Base-by-base conservation (phyloP, 2,329 filamentous ascomycete species). In the Pestalotiopsis sp. region DNA sequence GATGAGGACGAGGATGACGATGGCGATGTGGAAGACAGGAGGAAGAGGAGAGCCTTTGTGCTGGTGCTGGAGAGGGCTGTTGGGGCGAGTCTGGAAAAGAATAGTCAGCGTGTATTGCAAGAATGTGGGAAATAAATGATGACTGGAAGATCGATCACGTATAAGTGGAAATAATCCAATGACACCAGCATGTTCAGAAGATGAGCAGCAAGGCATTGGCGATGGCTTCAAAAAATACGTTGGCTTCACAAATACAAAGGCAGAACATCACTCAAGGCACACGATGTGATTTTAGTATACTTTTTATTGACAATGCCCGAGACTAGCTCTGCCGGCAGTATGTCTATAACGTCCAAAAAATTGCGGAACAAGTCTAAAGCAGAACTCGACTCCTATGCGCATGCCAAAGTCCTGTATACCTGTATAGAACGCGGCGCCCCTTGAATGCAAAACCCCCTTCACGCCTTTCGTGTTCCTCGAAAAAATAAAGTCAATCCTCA, bases 281-380 rank as follows among this genome's bases (percentile, higher is more conserved):
- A 35, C n/a, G 2, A 61, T 61, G 17, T 4, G n/a, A 14, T 14
- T 48, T 44, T 63, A 11, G 30, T 14, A 30, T 14, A 22, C 22
- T 35, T 22, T 65, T 20, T 17, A 57, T 22, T 65, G 63, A 40
- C 38, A 26, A 52, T 60, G 55, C 65, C 65, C 56, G 65, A 66
- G 65, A 55, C 65, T 66, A 66, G 65, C 65, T 66, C 65, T 26
- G 56, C 22, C 65, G 39, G 65, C 65, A 55, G 24, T 66, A 66
- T 59, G 52, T 59, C 38, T 9, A 20, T 5, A 64, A 57, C 39
- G 48, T 35, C n/a, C 24, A 61, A 35, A 35, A 38, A 39, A 26
- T 3, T 6, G 22, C 6, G 26, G 20, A 58, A 22, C 13, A 30
- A 60, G 30, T 39, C 22, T 22, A 65, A 57, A 20, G 52, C 35